Base-by-base conservation (phyloP, 176 grass and related monocot genomes). In the Cenchrus fungigraminus region DNA sequence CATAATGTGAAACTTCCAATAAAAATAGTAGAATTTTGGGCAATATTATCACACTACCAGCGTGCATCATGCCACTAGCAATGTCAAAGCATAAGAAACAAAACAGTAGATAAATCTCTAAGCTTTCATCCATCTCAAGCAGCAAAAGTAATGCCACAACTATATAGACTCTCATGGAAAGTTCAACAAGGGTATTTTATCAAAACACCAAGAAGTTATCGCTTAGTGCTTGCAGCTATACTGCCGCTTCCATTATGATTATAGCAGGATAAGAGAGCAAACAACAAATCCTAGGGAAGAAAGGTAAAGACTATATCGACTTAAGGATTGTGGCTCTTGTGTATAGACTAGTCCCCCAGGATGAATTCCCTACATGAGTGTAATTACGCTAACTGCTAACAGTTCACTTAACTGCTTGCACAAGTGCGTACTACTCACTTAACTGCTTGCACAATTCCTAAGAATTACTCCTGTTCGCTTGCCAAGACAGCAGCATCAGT, bases 1-100 rank as follows among this genome's bases (percentile, higher is more conserved):
- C 14, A 32, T 32, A 86, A 52, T 69, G 57, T 42, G 75, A 19
- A 88, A 65, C 22, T 64, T n/a, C 12, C 15, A 82, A 76, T 8
- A 32, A 40, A 85, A 81, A 12, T 2, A 79, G 74, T 15, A 25
- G 7, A 81, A 79, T 25, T 74, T 17, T 56, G 54, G 49, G 20
- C 42, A 54, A 74, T 34, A 49, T 50, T 81, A 10, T 22, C 15
- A 86, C 40, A 65, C 4, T 77, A 82, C 5, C 62, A 20, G 51
- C 49, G 4, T 72, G 52, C 60, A 74, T 51, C 25, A 82, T 44
- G 11, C 37, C 37, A 40, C 37, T 40, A 53, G n/a, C 42, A 61
- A 74, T 83, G 31, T 29, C 8, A 43, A 75, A 75, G 4, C 82
- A 10, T 60, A 68, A 51, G 72, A 58, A 77, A 72, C 47, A 7